Percentiles rank a stretch among this genome's conserved stretches.
These are phyloP conservation scores for Lecanosticta acicola DNA, from an alignment of 2,329 filamentous ascomycete genomes.

Conservation along the genomic window DNA sequence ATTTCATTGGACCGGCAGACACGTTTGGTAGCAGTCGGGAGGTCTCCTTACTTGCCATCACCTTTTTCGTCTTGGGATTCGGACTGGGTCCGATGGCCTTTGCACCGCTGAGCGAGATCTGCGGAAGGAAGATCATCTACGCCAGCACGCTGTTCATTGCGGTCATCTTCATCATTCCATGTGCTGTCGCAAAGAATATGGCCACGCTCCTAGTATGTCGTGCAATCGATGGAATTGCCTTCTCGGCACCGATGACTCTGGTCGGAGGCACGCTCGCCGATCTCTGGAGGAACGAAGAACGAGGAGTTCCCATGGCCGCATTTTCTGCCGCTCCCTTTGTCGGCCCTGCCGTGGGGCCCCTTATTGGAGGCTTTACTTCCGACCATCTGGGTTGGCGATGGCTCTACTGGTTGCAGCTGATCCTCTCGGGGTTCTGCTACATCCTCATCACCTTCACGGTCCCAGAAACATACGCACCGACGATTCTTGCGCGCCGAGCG, in stretches of 20 bases:
- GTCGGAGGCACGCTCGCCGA: slow-evolving; percentile 36
- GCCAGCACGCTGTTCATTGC: slow-evolving; percentile 48
- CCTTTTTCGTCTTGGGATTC: slow-evolving; percentile 31
- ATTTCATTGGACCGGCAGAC: slow-evolving; percentile 58
- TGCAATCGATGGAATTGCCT: slow-evolving; percentile 52
- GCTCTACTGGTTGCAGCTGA: slow-evolving; percentile 81
- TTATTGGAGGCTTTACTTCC: slow-evolving; percentile 70
- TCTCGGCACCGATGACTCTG: slow-evolving; percentile 44
- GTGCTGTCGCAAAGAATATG: slow-evolving; percentile 52
- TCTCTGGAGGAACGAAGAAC: slow-evolving; percentile 26
- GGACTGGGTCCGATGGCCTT: slow-evolving; percentile 29
- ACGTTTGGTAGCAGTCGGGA: slow-evolving; percentile 66
- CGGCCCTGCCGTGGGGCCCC: slow-evolving; percentile 33
- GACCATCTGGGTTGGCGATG: slow-evolving; percentile 47
- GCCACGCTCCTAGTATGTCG: slow-evolving; percentile 52
- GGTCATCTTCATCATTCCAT: slow-evolving; percentile 52
- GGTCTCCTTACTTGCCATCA: slow-evolving; percentile 64
- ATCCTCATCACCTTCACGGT: slow-evolving; percentile 79
- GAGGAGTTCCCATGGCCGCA: slow-evolving; percentile 29
- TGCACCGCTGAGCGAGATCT: slow-evolving; percentile 57
- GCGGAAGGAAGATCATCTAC: slow-evolving; percentile 48
- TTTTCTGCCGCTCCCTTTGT: slow-evolving; percentile 31
- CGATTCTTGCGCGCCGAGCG: slow-evolving; percentile 64
- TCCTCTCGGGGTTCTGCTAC: slow-evolving; percentile 65
- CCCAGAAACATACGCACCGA: slow-evolving; percentile 81